Conservation (phyloP, 192 early-diverging fungal genomes). For the Entomortierella parvispora region DNA sequence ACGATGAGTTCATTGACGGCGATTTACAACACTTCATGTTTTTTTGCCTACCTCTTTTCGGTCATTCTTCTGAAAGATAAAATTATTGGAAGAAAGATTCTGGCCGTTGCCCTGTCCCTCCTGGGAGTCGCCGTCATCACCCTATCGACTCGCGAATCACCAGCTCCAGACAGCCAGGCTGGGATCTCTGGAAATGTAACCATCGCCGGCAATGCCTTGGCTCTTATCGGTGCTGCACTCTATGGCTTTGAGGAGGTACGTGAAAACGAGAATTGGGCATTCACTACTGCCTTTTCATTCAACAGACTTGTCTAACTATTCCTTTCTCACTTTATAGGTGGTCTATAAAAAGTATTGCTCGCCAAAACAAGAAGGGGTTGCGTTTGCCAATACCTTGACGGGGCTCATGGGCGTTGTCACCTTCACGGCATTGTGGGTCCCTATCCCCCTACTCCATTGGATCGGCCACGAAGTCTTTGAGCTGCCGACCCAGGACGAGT, state of each 20-base stretch:
- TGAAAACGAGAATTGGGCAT: too few relatives aligned
- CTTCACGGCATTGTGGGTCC: constrained; percentile 72
- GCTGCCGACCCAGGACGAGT: constrained; percentile 64
- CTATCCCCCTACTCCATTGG: constrained; percentile 74
- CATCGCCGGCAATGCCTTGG: constrained; percentile 63
- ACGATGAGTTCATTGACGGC: constrained; percentile 84
- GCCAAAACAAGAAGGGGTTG: constrained; percentile 65
- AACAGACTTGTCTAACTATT: too few relatives aligned
- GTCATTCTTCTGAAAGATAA: constrained; percentile 74
- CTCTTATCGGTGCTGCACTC: constrained; percentile 68
- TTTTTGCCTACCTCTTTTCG: constrained; percentile 87
- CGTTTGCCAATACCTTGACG: constrained; percentile 80
- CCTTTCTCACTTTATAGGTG: constrained; percentile 53
- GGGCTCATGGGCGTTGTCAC: constrained; percentile 77
- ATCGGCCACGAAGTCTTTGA: constrained; percentile 73
- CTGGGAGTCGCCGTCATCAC: constrained; percentile 77
- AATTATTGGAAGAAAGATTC: constrained; percentile 66
- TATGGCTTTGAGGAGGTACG: constrained; percentile 80
- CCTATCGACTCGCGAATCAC: constrained; percentile 29
- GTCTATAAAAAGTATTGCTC: constrained; percentile 84
- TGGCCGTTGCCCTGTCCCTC: constrained; percentile 73
- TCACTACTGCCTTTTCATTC: constrained; percentile 13
- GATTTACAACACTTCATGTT: constrained; percentile 85
- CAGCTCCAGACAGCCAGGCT: constrained; percentile 10
- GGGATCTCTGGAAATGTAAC: constrained; percentile 4